phyloP scores from a whole-genome alignment of 1,284 basidiomycete genomes.

The Microbotryomycetes sp. region DNA sequence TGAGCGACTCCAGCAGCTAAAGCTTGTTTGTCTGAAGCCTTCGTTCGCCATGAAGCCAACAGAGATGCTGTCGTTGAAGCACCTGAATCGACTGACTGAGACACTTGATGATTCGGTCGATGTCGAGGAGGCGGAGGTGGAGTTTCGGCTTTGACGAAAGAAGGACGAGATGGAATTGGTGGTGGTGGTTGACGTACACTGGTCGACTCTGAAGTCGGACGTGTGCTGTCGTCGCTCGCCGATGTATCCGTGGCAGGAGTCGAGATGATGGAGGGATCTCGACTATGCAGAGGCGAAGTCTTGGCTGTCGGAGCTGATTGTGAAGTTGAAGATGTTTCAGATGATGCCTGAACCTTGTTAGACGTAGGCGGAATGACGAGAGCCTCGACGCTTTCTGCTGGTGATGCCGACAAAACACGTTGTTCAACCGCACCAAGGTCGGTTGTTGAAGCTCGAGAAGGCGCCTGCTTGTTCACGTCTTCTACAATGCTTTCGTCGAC shows the following conservation, averaged over 20 bases:
- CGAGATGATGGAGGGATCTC: background rate
- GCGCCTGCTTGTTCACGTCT: background rate
- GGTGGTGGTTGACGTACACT: too few relatives aligned
- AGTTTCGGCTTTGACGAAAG: slow-evolving; percentile 4
- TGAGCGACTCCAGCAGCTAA: slow-evolving; percentile 43
- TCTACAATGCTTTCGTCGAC: background rate
- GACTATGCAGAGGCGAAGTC: background rate
- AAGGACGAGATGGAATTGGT: background rate
- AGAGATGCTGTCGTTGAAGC: slow-evolving; percentile 31
- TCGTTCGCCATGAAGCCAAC: slow-evolving; percentile 54
- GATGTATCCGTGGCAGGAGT: background rate
- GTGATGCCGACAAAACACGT: background rate
- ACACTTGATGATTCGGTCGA: background rate
- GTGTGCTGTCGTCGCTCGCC: too few relatives aligned
- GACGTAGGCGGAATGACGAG: background rate
- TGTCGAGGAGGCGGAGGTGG: background rate
- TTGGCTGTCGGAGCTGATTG: background rate
- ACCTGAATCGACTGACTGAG: slow-evolving; percentile 9
- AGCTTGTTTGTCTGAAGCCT: slow-evolving; percentile 65
- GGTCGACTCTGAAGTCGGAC: too few relatives aligned
- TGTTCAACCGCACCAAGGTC: too few relatives aligned
- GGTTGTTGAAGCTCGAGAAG: background rate
- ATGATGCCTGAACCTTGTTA: background rate
- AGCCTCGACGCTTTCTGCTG: background rate
- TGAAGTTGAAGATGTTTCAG: background rate